Base-by-base conservation (phyloP, 2,329 filamentous ascomycete species). In the Didymellaceae sp. region DNA sequence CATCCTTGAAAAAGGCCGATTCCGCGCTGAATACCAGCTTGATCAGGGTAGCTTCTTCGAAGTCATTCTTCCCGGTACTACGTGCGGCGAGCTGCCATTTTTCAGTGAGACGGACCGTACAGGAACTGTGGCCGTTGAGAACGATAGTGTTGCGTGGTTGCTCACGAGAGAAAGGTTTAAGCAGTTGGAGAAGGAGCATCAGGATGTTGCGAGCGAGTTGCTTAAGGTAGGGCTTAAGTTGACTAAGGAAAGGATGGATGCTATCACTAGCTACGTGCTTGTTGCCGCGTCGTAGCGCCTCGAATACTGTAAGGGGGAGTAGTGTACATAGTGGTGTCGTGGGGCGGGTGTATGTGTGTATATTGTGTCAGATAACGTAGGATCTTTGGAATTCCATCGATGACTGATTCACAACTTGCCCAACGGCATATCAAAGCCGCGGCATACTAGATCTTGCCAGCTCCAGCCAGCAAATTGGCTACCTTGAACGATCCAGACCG, bases 51-150 rank as follows among this genome's bases (percentile, higher is more conserved):
- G 82, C 62, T 89, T 95, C 61, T 90, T 89, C 54, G 94, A 99
- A 73, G 90, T 90, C 65, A 97, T 97, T 45, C 88, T 97, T 1
- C 90, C 92, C 0, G 94, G 94, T 13, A 94, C 94, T 1, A 97
- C 94, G 0, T 97, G 93, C 63, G 94, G 94, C 26, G 94, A 99
- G 76, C 75, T 99, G 44, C 94, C 94, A 0, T 99, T 99, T 77
- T 99, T 99, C 75, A 91, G 88, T 2, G 90, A 95, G 66, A 97
- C 93, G 1, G 80, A 84, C 43, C 83, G 94, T 14, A 97, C 92
- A 4, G 91, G 91, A 1, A 96, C 89, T 0, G 91, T 95, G 9
- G 80, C 86, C 33, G 90, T 90, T 1, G 92, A 97, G 70, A 82
- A 86, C 45, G 87, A 93, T 61, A 89, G 87, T 55, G 85, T 94